phyloP scores from a whole-genome alignment of 2,329 filamentous ascomycete species.

The Talaromyces sp. region DNA sequence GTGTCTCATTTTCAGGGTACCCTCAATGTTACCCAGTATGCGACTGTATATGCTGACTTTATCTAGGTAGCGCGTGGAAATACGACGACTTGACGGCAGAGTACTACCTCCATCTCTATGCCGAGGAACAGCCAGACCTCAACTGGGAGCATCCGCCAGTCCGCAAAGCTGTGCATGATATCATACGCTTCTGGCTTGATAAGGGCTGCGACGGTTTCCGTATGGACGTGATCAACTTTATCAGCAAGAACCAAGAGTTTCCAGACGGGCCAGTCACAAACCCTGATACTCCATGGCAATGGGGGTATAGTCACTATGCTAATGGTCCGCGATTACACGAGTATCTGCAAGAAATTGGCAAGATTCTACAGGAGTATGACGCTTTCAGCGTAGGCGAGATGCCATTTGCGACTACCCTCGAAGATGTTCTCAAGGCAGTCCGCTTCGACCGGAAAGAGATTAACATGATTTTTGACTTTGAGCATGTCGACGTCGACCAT shows the following conservation, averaged over 20 bases:
- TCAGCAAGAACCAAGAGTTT: conserved; percentile 60
- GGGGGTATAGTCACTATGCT: conserved; percentile 46
- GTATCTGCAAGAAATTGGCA: conserved; percentile 53
- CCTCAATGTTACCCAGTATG: background rate
- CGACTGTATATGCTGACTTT: background rate
- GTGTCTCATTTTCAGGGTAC: conserved; percentile 45
- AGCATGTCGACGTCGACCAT: conserved; percentile 61
- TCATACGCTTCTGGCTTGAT: conserved; percentile 77
- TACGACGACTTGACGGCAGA: conserved; percentile 70
- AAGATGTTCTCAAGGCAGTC: conserved; percentile 55
- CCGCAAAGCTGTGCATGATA: conserved; percentile 65
- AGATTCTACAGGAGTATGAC: conserved; percentile 54
- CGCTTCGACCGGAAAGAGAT: conserved; percentile 57
- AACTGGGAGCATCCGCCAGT: conserved; percentile 75
- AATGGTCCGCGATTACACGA: conserved; percentile 60
- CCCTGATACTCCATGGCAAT: conserved; percentile 30
- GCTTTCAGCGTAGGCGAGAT: conserved; percentile 62
- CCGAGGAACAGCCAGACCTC: conserved; percentile 74
- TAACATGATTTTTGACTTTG: conserved; percentile 72
- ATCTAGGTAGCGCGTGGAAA: conserved; percentile 44
- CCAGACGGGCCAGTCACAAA: conserved; percentile 43
- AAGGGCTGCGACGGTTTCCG: conserved; percentile 70
- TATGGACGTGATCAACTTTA: conserved; percentile 72
- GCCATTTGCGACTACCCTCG: conserved; percentile 49
- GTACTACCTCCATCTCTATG: conserved; percentile 75